Evolutionary conservation across 2,329 filamentous ascomycete genomes (phyloP), one percentile per base, ranked within the genome.

Genomic region (Xylaria sp.): DNA sequence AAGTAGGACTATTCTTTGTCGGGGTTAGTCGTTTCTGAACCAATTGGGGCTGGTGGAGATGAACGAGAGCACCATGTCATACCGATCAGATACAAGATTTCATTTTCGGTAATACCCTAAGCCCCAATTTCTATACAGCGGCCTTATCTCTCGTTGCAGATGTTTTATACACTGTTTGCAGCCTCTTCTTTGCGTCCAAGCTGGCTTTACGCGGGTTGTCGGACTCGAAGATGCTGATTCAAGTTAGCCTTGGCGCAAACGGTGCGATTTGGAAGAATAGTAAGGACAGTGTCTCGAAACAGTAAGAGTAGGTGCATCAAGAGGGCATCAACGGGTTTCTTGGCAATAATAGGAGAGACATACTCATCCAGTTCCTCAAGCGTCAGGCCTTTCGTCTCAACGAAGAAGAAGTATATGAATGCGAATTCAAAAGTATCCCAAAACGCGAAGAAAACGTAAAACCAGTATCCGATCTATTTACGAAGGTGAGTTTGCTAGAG

Each of bases 371-470:
- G 20, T 62, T 80, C 75, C 63, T 80, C 75, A n/a, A 80, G 70
- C 6, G 79, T 78, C 37, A 78, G 71, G 7, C 76, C 78, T 41
- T 78, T 76, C 13, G 79, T 80, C 70, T 81, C 79, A 9, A 79
- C 78, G 55, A 79, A 80, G 71, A 78, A 80, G 48, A 78, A 78
- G 63, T 79, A 80, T 65, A 80, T 79, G 63, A 77, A 76, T 1
- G 66, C 67, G 12, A 79, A 74, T 64, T 81, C 79, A 8, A 80
- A 74, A 2, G 75, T 74, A 62, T 81, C 79, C 79, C 79, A 81
- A 20, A 78, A 75, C n/a, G 76, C 76, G 28, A 81, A 81, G 66
- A 81, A 80, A 1, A 79, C 76, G 18, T 80, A 81, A 60, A 80
- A 80, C 78, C 79, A 80, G 23, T 80, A 80, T 0, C 77, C 77